Conservation (phyloP, 305 asterid species). For the Fraxinus ornus region DNA sequence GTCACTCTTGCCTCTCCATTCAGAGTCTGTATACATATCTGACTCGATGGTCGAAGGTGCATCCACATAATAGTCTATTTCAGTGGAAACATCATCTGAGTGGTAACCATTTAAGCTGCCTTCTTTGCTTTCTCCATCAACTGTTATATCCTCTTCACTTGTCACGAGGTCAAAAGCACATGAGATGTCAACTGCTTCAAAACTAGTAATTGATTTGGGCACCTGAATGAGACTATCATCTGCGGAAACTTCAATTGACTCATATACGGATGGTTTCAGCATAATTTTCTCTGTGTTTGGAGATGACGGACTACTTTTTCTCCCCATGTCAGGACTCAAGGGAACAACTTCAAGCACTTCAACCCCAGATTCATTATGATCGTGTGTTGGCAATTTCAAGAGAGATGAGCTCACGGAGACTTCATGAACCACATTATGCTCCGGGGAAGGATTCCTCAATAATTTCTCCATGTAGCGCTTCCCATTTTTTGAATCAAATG, state of each 20-base stretch:
- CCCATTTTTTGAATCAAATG: slow-evolving; percentile 66
- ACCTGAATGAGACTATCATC: slow-evolving; percentile 28
- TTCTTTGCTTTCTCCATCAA: slow-evolving; percentile 50
- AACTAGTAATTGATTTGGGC: slow-evolving; percentile 33
- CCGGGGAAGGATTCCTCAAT: slow-evolving; percentile 57
- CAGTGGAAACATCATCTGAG: slow-evolving; percentile 68
- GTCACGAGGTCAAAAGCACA: slow-evolving; percentile 28
- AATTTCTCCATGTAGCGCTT: slow-evolving; percentile 85
- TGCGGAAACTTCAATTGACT: slow-evolving; percentile 34
- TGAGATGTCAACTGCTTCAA: slow-evolving; percentile 38
- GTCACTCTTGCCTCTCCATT: slow-evolving; percentile 47
- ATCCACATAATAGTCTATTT: slow-evolving; percentile 71
- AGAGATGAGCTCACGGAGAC: slow-evolving; percentile 41
- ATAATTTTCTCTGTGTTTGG: slow-evolving; percentile 41
- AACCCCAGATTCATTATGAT: slow-evolving; percentile 36
- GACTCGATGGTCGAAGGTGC: slow-evolving; percentile 73
- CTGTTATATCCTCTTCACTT: slow-evolving; percentile 43
- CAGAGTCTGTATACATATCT: slow-evolving; percentile 66
- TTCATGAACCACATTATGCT: slow-evolving; percentile 60
- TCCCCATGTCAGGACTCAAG: slow-evolving; percentile 40
- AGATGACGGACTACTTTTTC: slow-evolving; percentile 43
- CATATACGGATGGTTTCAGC: slow-evolving; percentile 30
- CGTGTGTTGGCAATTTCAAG: slow-evolving; percentile 33
- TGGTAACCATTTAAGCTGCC: slow-evolving; percentile 42
- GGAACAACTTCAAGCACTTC: slow-evolving; percentile 44